Evolutionary conservation across 306 rosid species (phyloP), one percentile per base, ranked within the genome.

Genomic region (Potentilla sterilis): DNA sequence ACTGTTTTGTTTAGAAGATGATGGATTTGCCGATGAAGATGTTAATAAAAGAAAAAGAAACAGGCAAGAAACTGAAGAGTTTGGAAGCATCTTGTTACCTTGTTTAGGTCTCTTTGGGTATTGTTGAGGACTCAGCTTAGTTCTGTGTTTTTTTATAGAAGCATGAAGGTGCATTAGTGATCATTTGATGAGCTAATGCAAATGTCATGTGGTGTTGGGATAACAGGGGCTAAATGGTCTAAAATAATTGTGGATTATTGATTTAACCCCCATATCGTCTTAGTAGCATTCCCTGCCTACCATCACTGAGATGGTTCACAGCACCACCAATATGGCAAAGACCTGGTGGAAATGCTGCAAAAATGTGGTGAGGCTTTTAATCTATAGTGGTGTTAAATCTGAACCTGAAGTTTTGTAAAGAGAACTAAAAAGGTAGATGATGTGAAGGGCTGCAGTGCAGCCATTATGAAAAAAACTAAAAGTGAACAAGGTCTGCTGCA

Each of bases 1-100:
- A 9, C 10, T 78, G 32, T 80, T 87, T 58, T 85, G 83, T 44
- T 70, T 44, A 40, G 89, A 69, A 81, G 84, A 67, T 49, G 84
- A 71, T 67, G 77, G 59, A 22, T 73, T 46, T 82, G 86, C 34
- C 2, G 13, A 74, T 7, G 89, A 80, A 80, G 85, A 77, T 70
- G 70, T 41, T 19, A 85, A 54, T 35, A 85, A 78, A 57, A 89
- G 77, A 67, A 84, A 16, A 40, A 80, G 73, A 73, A 78, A 46
- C 55, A 72, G 16, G 46, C 41, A 49, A 14, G 59, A 68, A 49
- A 69, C 35, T 1, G 81, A 77, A 65, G 82, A 67, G 70, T 18
- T 41, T 55, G 75, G 85, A 65, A 75, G 78, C 63, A 55, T 37
- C 88, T 88, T 86, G 55, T 3, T 54, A 19, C 19, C 44, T 54